Conservation (phyloP, 257 asterid genomes). For the Nicotiana tabacum region DNA sequence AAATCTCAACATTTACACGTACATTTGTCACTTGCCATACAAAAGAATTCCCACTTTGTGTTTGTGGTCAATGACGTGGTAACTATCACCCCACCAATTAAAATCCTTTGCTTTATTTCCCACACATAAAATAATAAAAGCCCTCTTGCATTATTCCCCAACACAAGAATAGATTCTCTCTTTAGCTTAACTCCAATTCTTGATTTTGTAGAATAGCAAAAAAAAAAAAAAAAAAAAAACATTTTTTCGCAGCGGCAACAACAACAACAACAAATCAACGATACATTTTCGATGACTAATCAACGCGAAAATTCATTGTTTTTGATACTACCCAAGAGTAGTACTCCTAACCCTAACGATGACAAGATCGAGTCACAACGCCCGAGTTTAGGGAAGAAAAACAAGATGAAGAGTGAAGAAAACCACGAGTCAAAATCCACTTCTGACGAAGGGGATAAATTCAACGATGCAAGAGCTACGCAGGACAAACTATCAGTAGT, state of each 20-base stretch:
- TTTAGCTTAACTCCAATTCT: too few species aligned
- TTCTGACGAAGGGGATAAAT: neutral
- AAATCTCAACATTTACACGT: conserved; percentile 35
- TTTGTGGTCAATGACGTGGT: conserved; percentile 43
- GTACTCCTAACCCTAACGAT: neutral
- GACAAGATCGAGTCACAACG: neutral
- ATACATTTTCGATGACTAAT: neutral
- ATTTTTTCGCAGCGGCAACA: neutral
- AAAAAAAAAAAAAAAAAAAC: neutral
- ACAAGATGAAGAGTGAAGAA: neutral
- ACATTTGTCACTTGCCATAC: conserved; percentile 54
- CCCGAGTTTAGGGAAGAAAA: neutral
- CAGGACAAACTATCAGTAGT: too few species aligned
- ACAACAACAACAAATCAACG: neutral
- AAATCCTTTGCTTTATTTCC: neutral
- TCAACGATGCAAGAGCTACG: neutral
- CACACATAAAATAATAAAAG: conserved; percentile 8
- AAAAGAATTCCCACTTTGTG: conserved; percentile 10
- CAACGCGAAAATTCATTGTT: neutral
- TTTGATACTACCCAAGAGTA: neutral
- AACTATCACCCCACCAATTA: conserved; percentile 40
- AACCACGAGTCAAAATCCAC: neutral
- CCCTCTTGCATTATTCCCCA: neutral
- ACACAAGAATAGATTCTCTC: neutral
- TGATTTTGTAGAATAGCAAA: too few species aligned